These are phyloP conservation scores for Ogataea thermomethanolica DNA, from an alignment of 805 yeast genomes.

Conservation along the genomic window DNA sequence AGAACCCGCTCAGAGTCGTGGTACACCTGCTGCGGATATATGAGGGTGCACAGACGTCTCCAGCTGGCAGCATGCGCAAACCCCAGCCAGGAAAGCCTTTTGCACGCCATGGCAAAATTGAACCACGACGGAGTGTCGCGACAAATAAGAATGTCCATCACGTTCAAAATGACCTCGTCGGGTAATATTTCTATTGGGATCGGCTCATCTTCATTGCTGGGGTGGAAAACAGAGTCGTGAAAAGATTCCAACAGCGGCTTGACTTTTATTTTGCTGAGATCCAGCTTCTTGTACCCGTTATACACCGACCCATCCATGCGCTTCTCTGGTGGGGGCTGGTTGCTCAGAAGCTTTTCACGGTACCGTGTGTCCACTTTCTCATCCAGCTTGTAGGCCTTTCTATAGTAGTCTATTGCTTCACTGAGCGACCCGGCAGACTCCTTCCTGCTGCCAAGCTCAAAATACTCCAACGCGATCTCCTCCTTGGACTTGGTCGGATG, in stretches of 20 bases:
- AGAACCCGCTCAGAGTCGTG: slow-evolving; percentile 40
- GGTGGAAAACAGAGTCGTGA: slow-evolving; percentile 25
- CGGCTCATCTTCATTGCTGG: slow-evolving; percentile 34
- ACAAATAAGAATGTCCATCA: slow-evolving; percentile 46
- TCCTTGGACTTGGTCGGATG: slow-evolving; percentile 32
- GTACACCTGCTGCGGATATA: slow-evolving; percentile 55
- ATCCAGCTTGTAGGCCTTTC: slow-evolving; percentile 64
- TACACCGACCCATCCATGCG: slow-evolving; percentile 16
- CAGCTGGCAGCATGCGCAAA: slow-evolving; percentile 49
- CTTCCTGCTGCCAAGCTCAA: slow-evolving; percentile 67
- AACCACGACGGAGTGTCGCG: slow-evolving; percentile 64
- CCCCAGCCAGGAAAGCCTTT: slow-evolving; percentile 53
- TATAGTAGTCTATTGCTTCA: slow-evolving; percentile 74
- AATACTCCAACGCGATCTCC: slow-evolving; percentile 53
- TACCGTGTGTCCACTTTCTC: slow-evolving; percentile 64
- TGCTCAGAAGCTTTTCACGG: slow-evolving; percentile 46
- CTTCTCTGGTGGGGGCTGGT: slow-evolving; percentile 19
- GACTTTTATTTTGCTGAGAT: slow-evolving; percentile 43
- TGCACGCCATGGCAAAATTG: slow-evolving; percentile 55
- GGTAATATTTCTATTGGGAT: slow-evolving; percentile 47
- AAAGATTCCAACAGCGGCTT: slow-evolving; percentile 38
- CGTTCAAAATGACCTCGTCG: slow-evolving; percentile 52
- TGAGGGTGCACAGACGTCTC: slow-evolving; percentile 45
- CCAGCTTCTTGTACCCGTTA: slow-evolving; percentile 27
- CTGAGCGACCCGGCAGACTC: slow-evolving; percentile 73